These are phyloP conservation scores for Aspergillus vadensis DNA, from an alignment of 2,329 filamentous ascomycete species.

Conservation along the genomic window DNA sequence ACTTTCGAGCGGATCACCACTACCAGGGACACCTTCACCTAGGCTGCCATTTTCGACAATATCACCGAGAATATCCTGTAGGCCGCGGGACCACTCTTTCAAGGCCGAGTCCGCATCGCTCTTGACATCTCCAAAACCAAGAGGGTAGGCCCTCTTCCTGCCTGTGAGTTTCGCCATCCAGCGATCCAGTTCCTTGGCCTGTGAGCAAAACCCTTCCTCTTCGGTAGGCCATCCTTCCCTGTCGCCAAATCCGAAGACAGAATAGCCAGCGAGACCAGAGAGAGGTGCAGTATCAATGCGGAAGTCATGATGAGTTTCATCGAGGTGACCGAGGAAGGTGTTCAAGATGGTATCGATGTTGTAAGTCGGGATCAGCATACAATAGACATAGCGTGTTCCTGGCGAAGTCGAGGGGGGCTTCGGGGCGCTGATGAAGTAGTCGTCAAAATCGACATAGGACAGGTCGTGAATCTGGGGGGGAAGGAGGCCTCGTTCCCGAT, in stretches of 20 bases:
- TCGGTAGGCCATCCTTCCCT: constrained; percentile 89
- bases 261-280: constrained; percentile 76
- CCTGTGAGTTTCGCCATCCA: constrained; percentile 97
- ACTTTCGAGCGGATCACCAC: constrained; percentile 81
- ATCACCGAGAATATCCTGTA: constrained; percentile 69
- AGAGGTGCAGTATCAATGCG: constrained; percentile 88
- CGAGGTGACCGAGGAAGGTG: constrained; percentile 80
- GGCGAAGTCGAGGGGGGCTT: constrained; percentile 54
- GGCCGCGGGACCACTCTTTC: constrained; percentile 74
- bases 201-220: constrained; percentile 87
- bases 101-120: constrained; percentile 68
- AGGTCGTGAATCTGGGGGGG: constrained; percentile 73
- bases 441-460: constrained; percentile 85
- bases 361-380: constrained; percentile 85
- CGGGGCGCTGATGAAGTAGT: constrained; percentile 81
- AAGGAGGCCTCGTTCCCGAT: constrained; percentile 42
- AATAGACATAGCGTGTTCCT: constrained; percentile 70
- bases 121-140: constrained; percentile 86
- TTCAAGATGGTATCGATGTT: constrained; percentile 93
- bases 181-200: constrained; percentile 85
- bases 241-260: constrained; percentile 92
- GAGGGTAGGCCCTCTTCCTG: constrained; percentile 80
- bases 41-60: constrained; percentile 54
- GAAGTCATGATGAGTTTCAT: constrained; percentile 96
- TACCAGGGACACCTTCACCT: constrained; percentile 72